These are phyloP conservation scores for Camelina sativa DNA, from an alignment of 345 rosid species.

Conservation along the genomic window DNA sequence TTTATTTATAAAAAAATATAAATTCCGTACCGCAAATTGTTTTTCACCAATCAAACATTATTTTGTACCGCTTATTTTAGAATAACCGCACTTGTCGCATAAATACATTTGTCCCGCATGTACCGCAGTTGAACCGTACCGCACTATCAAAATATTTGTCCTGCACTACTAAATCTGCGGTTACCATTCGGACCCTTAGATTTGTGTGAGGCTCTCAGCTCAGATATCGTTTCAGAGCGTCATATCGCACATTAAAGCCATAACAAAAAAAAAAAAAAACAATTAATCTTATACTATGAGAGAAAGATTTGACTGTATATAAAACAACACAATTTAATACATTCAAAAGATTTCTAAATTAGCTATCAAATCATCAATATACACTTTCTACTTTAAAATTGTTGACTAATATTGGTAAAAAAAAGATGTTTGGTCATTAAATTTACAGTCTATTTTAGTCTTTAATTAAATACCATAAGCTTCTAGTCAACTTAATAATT, in stretches of 20 bases:
- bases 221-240: constrained; percentile 13
- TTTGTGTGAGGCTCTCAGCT: constrained; percentile 10
- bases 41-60: too few relatives aligned
- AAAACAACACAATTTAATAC: neutral
- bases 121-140: too few relatives aligned
- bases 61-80: too few relatives aligned
- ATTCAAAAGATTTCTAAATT: neutral
- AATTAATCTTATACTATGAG: neutral
- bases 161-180: too few relatives aligned
- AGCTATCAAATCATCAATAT: constrained; percentile 12
- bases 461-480: constrained; percentile 18
- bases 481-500: constrained; percentile 40
- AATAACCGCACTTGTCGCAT: too few relatives aligned
- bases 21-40: too few relatives aligned
- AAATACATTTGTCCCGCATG: too few relatives aligned
- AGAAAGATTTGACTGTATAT: too few relatives aligned
- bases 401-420: constrained; percentile 27
- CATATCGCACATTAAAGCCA: constrained; percentile 14
- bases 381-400: neutral
- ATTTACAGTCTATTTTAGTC: neutral
- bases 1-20: too few relatives aligned
- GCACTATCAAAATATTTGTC: too few relatives aligned
- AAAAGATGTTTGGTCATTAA: neutral
- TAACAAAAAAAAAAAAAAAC: neutral
- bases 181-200: too few relatives aligned